Percentiles rank a stretch among this genome's conserved stretches.
phyloP scores from a whole-genome alignment of 202 grass and related monocot species.

The Zoysia matrella region DNA sequence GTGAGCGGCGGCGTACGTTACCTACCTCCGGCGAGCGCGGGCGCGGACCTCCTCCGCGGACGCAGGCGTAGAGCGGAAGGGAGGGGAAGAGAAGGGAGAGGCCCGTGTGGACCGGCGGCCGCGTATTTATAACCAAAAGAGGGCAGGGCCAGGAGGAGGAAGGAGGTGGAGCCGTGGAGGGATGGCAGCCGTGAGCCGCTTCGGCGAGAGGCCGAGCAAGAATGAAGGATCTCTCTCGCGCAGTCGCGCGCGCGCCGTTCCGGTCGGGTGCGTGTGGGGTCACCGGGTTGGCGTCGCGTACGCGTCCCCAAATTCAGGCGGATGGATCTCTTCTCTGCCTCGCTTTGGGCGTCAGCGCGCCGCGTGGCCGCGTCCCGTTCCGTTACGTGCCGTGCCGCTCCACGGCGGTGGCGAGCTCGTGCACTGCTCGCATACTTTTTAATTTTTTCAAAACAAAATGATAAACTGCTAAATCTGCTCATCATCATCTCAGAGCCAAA shows the following conservation, averaged over 20 bases:
- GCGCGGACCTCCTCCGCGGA: not conserved
- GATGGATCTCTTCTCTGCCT: no score
- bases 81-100: not conserved
- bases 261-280: not conserved
- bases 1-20: conserved; percentile 2
- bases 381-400: conserved; percentile 9
- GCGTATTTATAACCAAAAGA: conserved; percentile 24
- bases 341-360: conserved; percentile 8
- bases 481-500: not conserved
- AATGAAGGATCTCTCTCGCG: not conserved
- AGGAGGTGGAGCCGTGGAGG: not conserved
- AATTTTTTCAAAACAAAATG: no score
- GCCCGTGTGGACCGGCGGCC: not conserved
- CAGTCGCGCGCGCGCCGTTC: not conserved
- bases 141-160: not conserved
- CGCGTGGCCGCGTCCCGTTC: not conserved
- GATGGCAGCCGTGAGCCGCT: not conserved
- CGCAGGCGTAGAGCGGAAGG: not conserved
- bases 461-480: not conserved
- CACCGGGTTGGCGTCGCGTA: not conserved
- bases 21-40: not conserved
- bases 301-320: not conserved
- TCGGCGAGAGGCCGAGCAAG: not conserved
- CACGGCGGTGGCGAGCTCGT: conserved; percentile 4
- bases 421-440: not conserved